Base-by-base conservation (phyloP, 768 basidiomycete genomes). In the Arthromyces matolae region DNA sequence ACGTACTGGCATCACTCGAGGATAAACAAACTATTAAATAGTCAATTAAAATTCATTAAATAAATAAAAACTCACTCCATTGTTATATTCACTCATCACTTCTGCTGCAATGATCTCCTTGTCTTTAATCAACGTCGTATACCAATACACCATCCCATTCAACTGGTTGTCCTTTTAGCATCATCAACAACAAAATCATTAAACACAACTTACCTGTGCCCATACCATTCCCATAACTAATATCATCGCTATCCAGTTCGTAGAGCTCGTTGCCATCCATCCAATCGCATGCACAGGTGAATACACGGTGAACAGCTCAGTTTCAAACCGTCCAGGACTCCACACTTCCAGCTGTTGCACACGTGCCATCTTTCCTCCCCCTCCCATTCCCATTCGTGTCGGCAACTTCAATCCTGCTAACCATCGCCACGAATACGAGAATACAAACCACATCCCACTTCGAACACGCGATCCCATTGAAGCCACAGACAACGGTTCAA, bases 41-140 rank as follows among this genome's bases (percentile, higher is more conserved):
- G 44, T 28, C 55, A 19, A 34, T n/a, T 16, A 25, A 7, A 12
- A 25, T 20, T 20, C 27, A 13, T 14, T 8, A 13, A 3, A 13
- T 38, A 44, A 24, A 10, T 10, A 8, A 14, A 3, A 2, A 73
- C 81, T 31, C 54, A 89, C 90, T 67, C 79, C 80, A 62, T 81
- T 72, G 52, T 93, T 86, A 58, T 93, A 93, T 64, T 93, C 90
- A 58, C 81, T 78, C 76, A 93, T 75, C 14, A 91, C 86, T 60
- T 92, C 90, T 3, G 84, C 78, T 8, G 86, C 77, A 48, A 93
- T 77, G 38, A 89, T 79, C 32, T 76, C 79, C 54, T 75, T 80
- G 68, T 93, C 90, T 60, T 88, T 91, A 14, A 92, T 40, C 49
- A 90, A 61, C 1, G 73, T 70, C 28, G 78, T 76, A 64, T 85